Evolutionary conservation across 768 basidiomycete species (phyloP), one percentile per base, ranked within the genome.

Genomic region (Rhodotorula kratochvilovae): DNA sequence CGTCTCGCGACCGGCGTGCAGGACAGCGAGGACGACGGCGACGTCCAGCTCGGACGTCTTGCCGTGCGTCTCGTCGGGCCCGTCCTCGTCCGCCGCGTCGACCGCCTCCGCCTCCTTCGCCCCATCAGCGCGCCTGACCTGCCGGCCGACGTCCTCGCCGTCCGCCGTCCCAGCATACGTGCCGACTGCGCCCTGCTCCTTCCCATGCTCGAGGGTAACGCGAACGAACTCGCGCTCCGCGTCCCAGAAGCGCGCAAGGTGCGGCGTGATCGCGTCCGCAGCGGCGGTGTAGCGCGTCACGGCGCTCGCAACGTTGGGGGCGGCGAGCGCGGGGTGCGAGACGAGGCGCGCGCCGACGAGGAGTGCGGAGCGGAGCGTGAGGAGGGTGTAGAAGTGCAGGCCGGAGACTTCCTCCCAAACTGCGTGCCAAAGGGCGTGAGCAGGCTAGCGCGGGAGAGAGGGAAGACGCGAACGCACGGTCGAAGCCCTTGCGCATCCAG

Each of bases 371-470:
- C 71, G 73, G 42, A 72, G 69, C 4, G 75, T 68, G 57, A 77
- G 62, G 61, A 77, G 71, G 23, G 75, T 77, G 75, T 76, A 77
- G 68, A 76, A 76, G 61, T 77, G 77, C 0, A 36, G 27, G 46
- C 75, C 77, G 0, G 61, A 60, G 48, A 77, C 77, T 69, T 77
- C 77, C 23, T 77, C 77, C 77, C 77, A 77, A n/a, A 59, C 70
- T 74, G 55, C 16, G 12, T 0, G 5, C 25, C 29, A 7, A 19
- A 23, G 27, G 5, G 33, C 21, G 31, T 15, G 36, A 27, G n/a
- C 11, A 8, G 7, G 39, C 13, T 7, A 29, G 7, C 23, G 11
- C 58, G 48, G 33, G 13, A 33, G 25, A 27, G 19, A 21, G 33
- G 31, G 36, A 11, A 56, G 11, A 33, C 59, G n/a, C 4, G 19